Evolutionary conservation across 2,329 filamentous ascomycete genomes (phyloP).

Genomic region (Ustulina deusta): DNA sequence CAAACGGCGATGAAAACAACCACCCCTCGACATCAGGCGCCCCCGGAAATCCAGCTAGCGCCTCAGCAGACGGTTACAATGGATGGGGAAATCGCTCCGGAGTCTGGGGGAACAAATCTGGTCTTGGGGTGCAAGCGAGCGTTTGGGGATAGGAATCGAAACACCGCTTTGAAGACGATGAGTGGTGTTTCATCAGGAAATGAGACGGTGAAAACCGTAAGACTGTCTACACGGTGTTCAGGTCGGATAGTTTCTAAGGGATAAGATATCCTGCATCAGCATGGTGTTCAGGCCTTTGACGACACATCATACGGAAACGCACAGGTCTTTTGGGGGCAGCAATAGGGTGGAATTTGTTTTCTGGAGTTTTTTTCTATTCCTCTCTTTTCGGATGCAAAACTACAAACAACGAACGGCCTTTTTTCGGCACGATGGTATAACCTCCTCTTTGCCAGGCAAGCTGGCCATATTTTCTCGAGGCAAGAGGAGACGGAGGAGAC

Average conservation of each 20-base stretch:
- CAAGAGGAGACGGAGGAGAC: constrained; percentile 11
- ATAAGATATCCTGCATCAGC: constrained; percentile 53
- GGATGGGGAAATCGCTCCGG: constrained; percentile 84
- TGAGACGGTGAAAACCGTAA: constrained; percentile 21
- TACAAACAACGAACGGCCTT: constrained; percentile 27
- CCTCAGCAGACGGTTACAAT: constrained; percentile 61
- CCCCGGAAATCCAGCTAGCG: constrained; percentile 67
- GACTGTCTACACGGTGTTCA: constrained; percentile 49
- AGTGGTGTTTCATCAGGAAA: constrained; percentile 15
- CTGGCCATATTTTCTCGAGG: constrained; percentile 17
- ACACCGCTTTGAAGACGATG: constrained; percentile 26
- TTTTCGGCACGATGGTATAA: constrained; percentile 26
- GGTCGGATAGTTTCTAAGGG: constrained; percentile 49
- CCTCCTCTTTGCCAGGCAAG: constrained; percentile 7
- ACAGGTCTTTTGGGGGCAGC: constrained; percentile 36
- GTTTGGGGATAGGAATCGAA: constrained; percentile 81
- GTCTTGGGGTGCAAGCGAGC: constrained; percentile 87
- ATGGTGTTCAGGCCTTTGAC: constrained; percentile 53
- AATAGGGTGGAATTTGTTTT: constrained; percentile 38
- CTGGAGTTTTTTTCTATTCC: constrained; percentile 37
- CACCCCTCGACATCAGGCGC: constrained; percentile 59
- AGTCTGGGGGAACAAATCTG: constrained; percentile 86
- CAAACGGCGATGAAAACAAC: constrained; percentile 61
- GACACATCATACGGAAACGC: constrained; percentile 48
- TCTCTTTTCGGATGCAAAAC: constrained; percentile 33